Evolutionary conservation across 148 eudicot genomes (phyloP).

Genomic region (Diospyros kaki): DNA sequence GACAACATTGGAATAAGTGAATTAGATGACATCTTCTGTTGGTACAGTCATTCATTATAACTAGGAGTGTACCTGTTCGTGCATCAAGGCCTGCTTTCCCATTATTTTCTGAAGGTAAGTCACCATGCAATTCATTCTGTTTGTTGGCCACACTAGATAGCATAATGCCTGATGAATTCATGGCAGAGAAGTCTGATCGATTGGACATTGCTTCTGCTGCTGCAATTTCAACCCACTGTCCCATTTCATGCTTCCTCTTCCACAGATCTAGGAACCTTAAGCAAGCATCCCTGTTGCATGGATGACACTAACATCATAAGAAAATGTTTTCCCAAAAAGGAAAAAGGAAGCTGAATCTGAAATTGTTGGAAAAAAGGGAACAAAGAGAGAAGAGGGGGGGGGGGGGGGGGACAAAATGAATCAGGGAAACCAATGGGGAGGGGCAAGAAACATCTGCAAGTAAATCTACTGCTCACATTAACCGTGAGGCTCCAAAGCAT

Average conservation of each 20-base stretch:
- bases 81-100: constrained; percentile 30
- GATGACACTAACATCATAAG: constrained; percentile 7
- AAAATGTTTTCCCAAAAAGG: neutral
- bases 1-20: neutral
- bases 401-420: neutral
- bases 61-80: constrained; percentile 31
- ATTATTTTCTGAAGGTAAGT: constrained; percentile 44
- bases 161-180: constrained; percentile 59
- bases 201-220: constrained; percentile 60
- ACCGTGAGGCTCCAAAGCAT: constrained; percentile 89
- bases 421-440: neutral
- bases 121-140: constrained; percentile 36
- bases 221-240: constrained; percentile 94
- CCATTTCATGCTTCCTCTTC: constrained; percentile 94
- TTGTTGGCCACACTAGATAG: constrained; percentile 35
- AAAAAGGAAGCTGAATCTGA: too few relatives aligned
- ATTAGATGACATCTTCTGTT: neutral
- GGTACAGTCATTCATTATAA: constrained; percentile 1
- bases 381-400: too few relatives aligned
- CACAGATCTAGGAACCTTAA: constrained; percentile 70
- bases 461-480: constrained; percentile 53
- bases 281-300: constrained; percentile 72
- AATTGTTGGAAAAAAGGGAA: too few relatives aligned
- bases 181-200: constrained; percentile 40
- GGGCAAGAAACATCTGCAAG: neutral